These are phyloP conservation scores for Boletus sp. DNA, from an alignment of 768 basidiomycete species.

Conservation along the genomic window DNA sequence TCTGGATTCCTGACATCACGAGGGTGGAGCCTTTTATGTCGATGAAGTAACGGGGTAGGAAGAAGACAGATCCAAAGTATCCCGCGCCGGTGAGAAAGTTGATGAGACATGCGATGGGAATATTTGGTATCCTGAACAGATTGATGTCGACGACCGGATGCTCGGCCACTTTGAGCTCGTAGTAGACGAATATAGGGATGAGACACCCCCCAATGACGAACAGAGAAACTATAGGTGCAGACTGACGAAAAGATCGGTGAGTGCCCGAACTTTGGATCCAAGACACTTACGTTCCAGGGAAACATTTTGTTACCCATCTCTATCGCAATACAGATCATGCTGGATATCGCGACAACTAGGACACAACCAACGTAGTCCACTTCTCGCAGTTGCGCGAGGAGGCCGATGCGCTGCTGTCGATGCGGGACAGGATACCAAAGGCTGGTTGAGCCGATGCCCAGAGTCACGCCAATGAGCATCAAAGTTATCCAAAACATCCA, in stretches of 20 bases:
- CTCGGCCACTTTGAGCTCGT: conserved; percentile 33
- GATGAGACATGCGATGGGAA: conserved; percentile 35
- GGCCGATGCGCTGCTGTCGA: conserved; percentile 29
- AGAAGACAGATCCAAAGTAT: conserved; percentile 38
- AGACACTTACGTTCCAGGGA: conserved; percentile 32
- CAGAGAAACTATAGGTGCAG: conserved; percentile 27
- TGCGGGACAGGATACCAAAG: conserved; percentile 35
- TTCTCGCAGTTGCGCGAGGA: conserved; percentile 33
- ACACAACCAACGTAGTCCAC: conserved; percentile 34
- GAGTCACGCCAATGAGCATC: conserved; percentile 32
- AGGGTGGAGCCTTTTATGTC: conserved; percentile 34
- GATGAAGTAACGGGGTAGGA: conserved; percentile 40
- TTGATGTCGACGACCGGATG: conserved; percentile 35
- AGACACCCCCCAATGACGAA: conserved; percentile 32
- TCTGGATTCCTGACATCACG: conserved; percentile 34
- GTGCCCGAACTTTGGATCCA: neutral
- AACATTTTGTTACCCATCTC: conserved; percentile 39
- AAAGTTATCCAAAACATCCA: conserved; percentile 47
- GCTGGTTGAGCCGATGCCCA: conserved; percentile 26
- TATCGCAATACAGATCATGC: conserved; percentile 36
- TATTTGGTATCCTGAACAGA: conserved; percentile 34
- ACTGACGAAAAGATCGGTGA: conserved; percentile 19
- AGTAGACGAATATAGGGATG: conserved; percentile 34
- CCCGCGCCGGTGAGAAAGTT: conserved; percentile 39
- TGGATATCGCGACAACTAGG: conserved; percentile 34